Base-by-base conservation (phyloP, 139 green algal genomes). In the Chlamydomonas sp. region DNA sequence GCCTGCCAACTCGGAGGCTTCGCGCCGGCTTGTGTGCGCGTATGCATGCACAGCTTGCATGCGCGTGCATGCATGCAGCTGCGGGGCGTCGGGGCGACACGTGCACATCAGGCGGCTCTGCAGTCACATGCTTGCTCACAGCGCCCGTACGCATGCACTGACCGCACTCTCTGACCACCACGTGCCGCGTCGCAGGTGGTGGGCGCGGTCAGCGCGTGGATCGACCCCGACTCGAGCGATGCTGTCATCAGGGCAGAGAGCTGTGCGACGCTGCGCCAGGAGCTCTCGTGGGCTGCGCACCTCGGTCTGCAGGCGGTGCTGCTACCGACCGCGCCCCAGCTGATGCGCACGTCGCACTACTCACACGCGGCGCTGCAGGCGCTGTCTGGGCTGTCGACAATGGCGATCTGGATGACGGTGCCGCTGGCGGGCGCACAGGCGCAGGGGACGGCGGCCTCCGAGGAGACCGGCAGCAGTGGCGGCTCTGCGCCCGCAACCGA, bases 231-330 rank as follows among this genome's bases (percentile, higher is more conserved):
- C 73, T 81, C 77, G 3, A 20, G 29, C 1, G 74, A 90, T 29
- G n/a, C 73, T 1, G 35, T 26, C 2, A 39, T 87, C 35, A 61
- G 75, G 4, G 30, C 58, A 2, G 74, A 85, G 64, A 90, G 83
- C 47, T 73, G 81, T 54, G 70, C 73, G 0, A 83, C 87, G 0
- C 77, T 98, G 36, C 58, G 72, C 29, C 77, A 90, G 68, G 85
- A 99, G 82, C 87, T 99, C 48, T 85, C 69, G 1, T 99, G 94
- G 94, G 94, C 93, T 5, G 81, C 79, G 5, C 91, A 97, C 80
- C 76, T 97, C 26, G 89, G 85, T 3, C 73, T 97, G 62, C 91
- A 97, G 76, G 94, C 93, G 8, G 86, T 91, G 31, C 35, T 95
- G 20, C 66, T 96, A 64, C 83, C 87, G 2, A 38, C 81, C 5